Conservation (phyloP, 129 eudicot genomes). For the Deinandra increscens region DNA sequence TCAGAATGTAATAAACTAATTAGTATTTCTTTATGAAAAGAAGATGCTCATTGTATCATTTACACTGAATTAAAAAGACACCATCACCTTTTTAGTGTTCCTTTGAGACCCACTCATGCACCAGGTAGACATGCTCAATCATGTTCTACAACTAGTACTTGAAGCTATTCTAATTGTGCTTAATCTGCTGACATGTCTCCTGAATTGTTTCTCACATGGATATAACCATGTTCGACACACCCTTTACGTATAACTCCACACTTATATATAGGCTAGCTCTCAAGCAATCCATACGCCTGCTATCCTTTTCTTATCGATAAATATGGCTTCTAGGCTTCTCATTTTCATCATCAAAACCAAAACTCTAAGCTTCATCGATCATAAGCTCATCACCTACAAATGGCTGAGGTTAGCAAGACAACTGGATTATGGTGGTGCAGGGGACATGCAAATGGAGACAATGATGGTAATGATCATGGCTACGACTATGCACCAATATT, state of each 20-base stretch:
- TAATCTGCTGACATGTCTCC: not conserved
- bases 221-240: constrained; percentile 21
- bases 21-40: not conserved
- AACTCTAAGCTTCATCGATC: not conserved
- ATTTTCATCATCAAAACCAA: not conserved
- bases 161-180: constrained; percentile 3
- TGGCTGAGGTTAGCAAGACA: constrained; percentile 14
- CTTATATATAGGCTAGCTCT: constrained; percentile 4
- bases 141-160: not conserved
- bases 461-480: constrained; percentile 19
- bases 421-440: constrained; percentile 10
- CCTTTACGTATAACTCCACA: constrained; percentile 19
- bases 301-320: not conserved
- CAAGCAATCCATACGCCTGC: not conserved
- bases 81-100: not conserved
- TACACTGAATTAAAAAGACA: no score
- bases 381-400: not conserved
- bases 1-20: not conserved
- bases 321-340: constrained; percentile 10
- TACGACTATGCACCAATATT: not conserved
- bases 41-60: constrained; percentile 1
- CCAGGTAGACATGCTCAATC: not conserved
- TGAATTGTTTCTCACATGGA: not conserved
- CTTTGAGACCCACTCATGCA: constrained; percentile 4
- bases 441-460: not conserved